Conservation (phyloP, 495 filamentous ascomycete genomes). For the Jackrogersella multiformis region DNA sequence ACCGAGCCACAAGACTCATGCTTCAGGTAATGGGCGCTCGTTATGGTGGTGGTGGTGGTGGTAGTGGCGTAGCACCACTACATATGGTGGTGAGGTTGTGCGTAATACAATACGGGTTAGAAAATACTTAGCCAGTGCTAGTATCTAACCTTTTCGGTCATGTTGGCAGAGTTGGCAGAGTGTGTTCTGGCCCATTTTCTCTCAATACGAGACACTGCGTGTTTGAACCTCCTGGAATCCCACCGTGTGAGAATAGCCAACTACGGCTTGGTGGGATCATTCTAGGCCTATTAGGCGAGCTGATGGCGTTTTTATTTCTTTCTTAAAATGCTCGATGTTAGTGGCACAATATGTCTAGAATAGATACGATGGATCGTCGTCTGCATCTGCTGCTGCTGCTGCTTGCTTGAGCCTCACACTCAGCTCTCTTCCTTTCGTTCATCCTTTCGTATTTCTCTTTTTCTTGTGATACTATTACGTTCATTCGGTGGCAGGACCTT, state of each 20-base stretch:
- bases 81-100: slow-evolving; percentile 1
- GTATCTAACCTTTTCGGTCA: slow-evolving; percentile 24
- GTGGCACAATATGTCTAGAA: slow-evolving; percentile 5
- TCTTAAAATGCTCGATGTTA: slow-evolving; percentile 23
- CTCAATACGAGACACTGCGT: slow-evolving; percentile 29
- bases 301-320: slow-evolving; percentile 5
- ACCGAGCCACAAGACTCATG: slow-evolving; percentile 5
- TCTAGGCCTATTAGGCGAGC: slow-evolving; percentile 17
- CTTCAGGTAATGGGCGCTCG: neutral
- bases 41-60: no score
- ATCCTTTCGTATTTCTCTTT: neutral
- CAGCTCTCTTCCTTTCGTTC: slow-evolving; percentile 3
- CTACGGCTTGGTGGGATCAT: slow-evolving; percentile 23
- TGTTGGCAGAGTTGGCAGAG: neutral
- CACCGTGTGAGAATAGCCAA: slow-evolving; percentile 19
- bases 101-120: slow-evolving; percentile 2
- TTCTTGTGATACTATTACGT: slow-evolving; percentile 3
- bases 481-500: slow-evolving; percentile 36
- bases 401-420: slow-evolving; percentile 30
- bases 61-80: neutral
- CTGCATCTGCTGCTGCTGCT: slow-evolving; percentile 18
- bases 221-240: slow-evolving; percentile 37
- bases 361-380: slow-evolving; percentile 26
- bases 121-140: no score
- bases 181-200: slow-evolving; percentile 9